phyloP scores from a whole-genome alignment of 768 basidiomycete species.

The Suillus sp. region DNA sequence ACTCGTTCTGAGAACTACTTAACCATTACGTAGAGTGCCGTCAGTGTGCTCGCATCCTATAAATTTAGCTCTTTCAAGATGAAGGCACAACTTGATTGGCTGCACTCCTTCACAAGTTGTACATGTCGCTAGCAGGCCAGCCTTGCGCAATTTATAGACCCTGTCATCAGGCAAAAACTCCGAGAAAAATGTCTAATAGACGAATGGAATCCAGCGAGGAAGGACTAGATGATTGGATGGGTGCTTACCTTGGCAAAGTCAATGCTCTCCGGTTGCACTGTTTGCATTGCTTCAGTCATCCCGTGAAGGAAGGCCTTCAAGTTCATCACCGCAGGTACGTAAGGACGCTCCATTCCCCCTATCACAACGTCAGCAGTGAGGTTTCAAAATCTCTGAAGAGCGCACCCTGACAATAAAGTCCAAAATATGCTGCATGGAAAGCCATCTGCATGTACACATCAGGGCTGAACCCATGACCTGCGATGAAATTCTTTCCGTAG shows the following conservation, averaged over 20 bases:
- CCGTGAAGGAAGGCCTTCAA: constrained; percentile 91
- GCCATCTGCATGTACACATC: constrained; percentile 99
- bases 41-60: too few species aligned
- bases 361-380: background rate
- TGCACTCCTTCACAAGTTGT: constrained; percentile 84
- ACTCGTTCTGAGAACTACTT: too few species aligned
- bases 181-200: constrained; percentile 76
- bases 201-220: background rate
- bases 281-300: constrained; percentile 93
- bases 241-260: constrained; percentile 75
- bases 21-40: too few species aligned
- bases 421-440: constrained; percentile 95
- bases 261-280: constrained; percentile 85
- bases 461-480: constrained; percentile 92
- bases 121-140: constrained; percentile 86
- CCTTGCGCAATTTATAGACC: constrained; percentile 67
- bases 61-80: too few species aligned
- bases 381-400: background rate
- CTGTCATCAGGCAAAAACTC: constrained; percentile 72
- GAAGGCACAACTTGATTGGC: too few species aligned
- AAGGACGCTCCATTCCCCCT: constrained; percentile 90
- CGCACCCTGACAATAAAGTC: constrained; percentile 68
- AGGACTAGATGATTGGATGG: background rate
- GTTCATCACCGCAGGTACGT: constrained; percentile 99
- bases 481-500: constrained; percentile 95